Evolutionary conservation across 768 basidiomycete species (phyloP), one percentile per base, ranked within the genome.

Genomic region (Panaeolus cyanescens): DNA sequence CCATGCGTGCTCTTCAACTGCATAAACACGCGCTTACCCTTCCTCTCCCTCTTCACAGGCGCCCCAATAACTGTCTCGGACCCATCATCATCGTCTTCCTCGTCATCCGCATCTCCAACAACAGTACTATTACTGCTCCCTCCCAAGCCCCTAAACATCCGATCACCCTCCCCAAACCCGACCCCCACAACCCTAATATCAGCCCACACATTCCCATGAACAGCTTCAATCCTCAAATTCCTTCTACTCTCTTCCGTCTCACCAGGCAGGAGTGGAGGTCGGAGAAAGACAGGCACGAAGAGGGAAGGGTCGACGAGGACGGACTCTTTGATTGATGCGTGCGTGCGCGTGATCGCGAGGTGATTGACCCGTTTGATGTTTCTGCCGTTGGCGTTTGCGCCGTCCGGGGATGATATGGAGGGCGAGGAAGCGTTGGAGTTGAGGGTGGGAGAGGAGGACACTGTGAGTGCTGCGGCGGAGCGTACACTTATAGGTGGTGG

Each of bases 271-370:
- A 75, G 58, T 6, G 70, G 65, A n/a, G 68, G 68, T 3, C 71
- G 70, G 25, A 75, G 63, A 37, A 68, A 68, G 10, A 59, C 22
- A 2, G 73, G 74, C 3, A 74, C 64, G 53, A 70, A 67, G 25
- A 75, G 62, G 20, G 68, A 63, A 4, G 73, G 73, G 57, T 75
- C 73, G 54, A 75, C 56, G n/a, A 70, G 64, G 17, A 73, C 56
- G 4, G 64, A 59, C 59, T 74, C 73, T 32, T 65, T 68, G n/a
- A 75, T 65, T 13, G 69, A 66, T 3, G 55, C 69, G 56, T 75
- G 73, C 12, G 59, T 34, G 32, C 70, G 68, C 31, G 65, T 60
- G 50, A 74, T 70, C 4, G 69, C 68, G 37, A 75, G 59, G 42
- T 67, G 71, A 59, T 74, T 75, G 15, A 67, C 65, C 3, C 67